A percentile compares a stretch with the other conserved stretches of the same genome.
These are phyloP conservation scores for Begonia peltatifolia DNA, from an alignment of 306 rosid genomes.

Conservation along the genomic window DNA sequence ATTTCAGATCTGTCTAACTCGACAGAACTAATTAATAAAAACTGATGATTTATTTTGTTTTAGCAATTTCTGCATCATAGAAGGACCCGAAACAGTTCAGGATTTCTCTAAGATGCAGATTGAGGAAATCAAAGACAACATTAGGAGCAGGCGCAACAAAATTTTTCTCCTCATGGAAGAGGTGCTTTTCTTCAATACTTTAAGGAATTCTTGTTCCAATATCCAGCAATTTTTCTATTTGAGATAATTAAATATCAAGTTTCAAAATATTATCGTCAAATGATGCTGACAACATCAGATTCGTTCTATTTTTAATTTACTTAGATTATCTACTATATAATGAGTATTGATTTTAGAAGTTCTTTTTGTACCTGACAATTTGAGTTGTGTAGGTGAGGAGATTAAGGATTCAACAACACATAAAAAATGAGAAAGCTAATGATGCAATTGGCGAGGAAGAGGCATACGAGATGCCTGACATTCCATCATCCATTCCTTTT, in stretches of 20 bases:
- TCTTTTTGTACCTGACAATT: no score
- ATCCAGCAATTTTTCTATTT: background rate
- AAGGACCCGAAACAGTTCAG: constrained; percentile 94
- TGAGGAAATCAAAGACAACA: constrained; percentile 80
- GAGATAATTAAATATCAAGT: background rate
- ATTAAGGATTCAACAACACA: constrained; percentile 72
- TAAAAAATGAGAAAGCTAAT: constrained; percentile 25
- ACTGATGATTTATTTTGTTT: background rate
- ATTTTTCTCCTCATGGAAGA: constrained; percentile 96
- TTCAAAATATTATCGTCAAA: background rate
- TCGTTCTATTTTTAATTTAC: no score
- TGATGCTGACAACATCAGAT: no score
- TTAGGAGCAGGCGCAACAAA: constrained; percentile 74
- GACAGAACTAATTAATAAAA: no score
- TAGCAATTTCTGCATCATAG: constrained; percentile 88
- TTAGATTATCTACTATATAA: no score
- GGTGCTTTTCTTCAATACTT: constrained; percentile 24
- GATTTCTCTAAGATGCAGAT: constrained; percentile 87
- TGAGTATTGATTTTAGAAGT: no score
- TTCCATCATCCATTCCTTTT: constrained; percentile 90
- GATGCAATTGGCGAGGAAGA: constrained; percentile 41
- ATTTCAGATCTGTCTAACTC: no score
- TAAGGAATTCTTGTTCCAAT: background rate
- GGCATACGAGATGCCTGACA: constrained; percentile 73
- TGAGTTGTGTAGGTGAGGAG: constrained; percentile 55